Conservation (phyloP, 148 eudicot genomes). For the Pharnaceum exiguum region DNA sequence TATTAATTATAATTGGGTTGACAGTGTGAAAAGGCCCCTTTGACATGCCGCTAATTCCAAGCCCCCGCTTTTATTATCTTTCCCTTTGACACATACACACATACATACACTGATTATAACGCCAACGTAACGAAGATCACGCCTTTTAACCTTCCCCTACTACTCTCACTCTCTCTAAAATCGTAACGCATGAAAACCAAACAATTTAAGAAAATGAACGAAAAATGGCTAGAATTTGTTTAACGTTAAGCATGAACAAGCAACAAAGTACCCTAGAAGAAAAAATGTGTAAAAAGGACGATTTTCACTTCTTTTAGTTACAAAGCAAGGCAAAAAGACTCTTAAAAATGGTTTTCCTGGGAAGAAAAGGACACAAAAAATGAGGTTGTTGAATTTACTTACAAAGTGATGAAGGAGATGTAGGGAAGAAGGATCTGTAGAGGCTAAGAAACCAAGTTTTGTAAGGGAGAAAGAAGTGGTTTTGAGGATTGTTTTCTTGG, state of each 20-base stretch:
- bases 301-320: too few species aligned
- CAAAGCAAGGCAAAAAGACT: too few species aligned
- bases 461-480: constrained; percentile 1
- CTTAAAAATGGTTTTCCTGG: too few species aligned
- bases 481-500: not conserved
- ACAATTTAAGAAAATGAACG: too few species aligned
- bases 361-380: too few species aligned
- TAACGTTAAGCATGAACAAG: not conserved
- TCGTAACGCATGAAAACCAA: constrained; percentile 7
- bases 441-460: too few species aligned
- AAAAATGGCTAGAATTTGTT: not conserved
- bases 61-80: constrained; percentile 12
- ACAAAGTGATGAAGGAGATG: too few species aligned
- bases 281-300: not conserved
- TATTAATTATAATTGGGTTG: constrained; percentile 10
- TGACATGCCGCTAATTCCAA: constrained; percentile 31
- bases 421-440: too few species aligned
- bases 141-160: constrained; percentile 12
- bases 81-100: constrained; percentile 5
- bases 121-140: constrained; percentile 31
- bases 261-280: too few species aligned
- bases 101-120: too few species aligned
- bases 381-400: too few species aligned
- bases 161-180: constrained; percentile 6
- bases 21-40: constrained; percentile 32